phyloP scores from a whole-genome alignment of 176 grass and related monocot species.

The Puya raimondii region DNA sequence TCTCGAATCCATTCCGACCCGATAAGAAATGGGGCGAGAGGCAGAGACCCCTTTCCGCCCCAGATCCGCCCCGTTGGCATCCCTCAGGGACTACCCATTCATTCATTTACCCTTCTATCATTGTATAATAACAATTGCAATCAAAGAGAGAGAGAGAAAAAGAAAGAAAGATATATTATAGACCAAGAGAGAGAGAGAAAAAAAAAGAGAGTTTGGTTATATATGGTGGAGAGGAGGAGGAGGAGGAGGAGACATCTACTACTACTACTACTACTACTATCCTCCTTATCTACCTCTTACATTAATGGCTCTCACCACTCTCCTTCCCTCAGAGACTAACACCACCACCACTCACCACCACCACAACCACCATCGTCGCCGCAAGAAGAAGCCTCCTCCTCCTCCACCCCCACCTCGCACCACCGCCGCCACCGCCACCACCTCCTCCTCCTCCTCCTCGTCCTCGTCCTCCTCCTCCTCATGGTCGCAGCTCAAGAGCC shows the following conservation, averaged over 20 bases:
- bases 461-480: slow-evolving; percentile 17
- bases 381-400: slow-evolving; percentile 44
- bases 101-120: too few species aligned
- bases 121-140: too few species aligned
- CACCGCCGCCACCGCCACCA: background rate
- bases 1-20: too few species aligned
- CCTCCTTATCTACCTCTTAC: background rate
- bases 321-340: slow-evolving; percentile 19
- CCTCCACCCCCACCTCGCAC: background rate
- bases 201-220: too few species aligned
- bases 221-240: too few species aligned
- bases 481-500: slow-evolving; percentile 78
- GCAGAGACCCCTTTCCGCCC: too few species aligned
- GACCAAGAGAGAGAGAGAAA: background rate
- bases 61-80: too few species aligned
- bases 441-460: too few species aligned
- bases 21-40: too few species aligned
- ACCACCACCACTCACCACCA: slow-evolving; percentile 13
- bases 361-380: slow-evolving; percentile 32
- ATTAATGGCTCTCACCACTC: slow-evolving; percentile 40
- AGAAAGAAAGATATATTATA: too few species aligned
- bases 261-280: slow-evolving; percentile 6
- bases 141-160: background rate
- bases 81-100: too few species aligned
- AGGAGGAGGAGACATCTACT: slow-evolving; percentile 9